Percentiles rank a stretch among this genome's conserved stretches.
phyloP scores from a whole-genome alignment of 768 basidiomycete genomes.

The Psilocybe azurescens region DNA sequence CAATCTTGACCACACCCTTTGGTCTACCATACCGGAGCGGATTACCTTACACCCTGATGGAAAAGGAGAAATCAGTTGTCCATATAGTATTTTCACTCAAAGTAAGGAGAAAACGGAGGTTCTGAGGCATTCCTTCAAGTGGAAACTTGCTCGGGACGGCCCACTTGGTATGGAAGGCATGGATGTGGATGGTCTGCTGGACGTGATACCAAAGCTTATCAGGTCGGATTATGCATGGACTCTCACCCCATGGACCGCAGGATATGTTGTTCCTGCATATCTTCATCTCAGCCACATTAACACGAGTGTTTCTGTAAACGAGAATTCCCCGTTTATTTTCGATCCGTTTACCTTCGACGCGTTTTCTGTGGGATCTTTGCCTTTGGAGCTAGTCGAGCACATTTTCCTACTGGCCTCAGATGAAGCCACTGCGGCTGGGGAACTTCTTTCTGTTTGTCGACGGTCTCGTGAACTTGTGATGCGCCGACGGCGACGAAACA shows the following conservation, averaged over 20 bases:
- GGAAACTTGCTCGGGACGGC: constrained; percentile 12
- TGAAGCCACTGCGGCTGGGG: background rate
- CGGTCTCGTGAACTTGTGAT: constrained; percentile 12
- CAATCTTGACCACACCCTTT: background rate
- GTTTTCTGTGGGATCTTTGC: no score
- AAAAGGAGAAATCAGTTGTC: constrained; percentile 8
- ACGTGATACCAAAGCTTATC: constrained; percentile 14
- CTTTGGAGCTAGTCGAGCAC: no score
- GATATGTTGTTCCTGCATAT: constrained; percentile 11
- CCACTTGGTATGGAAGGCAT: constrained; percentile 15
- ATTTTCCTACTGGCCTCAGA: no score
- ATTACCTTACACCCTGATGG: constrained; percentile 15
- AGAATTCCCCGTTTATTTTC: background rate
- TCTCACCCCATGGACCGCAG: constrained; percentile 5
- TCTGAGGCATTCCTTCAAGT: constrained; percentile 7
- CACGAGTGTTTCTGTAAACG: background rate
- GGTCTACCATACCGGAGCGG: constrained; percentile 5
- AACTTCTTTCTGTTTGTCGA: constrained; percentile 1
- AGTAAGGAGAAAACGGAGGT: background rate
- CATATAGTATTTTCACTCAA: background rate
- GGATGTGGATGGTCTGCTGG: constrained; percentile 6
- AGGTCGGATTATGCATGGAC: constrained; percentile 13
- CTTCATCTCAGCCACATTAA: constrained; percentile 9
- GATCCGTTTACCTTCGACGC: no score
- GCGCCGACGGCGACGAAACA: background rate